Percentiles rank a stretch among this genome's conserved stretches.
Evolutionary conservation across 176 grass and related monocot genomes (phyloP).

Genomic region (Hordeum marinum): DNA sequence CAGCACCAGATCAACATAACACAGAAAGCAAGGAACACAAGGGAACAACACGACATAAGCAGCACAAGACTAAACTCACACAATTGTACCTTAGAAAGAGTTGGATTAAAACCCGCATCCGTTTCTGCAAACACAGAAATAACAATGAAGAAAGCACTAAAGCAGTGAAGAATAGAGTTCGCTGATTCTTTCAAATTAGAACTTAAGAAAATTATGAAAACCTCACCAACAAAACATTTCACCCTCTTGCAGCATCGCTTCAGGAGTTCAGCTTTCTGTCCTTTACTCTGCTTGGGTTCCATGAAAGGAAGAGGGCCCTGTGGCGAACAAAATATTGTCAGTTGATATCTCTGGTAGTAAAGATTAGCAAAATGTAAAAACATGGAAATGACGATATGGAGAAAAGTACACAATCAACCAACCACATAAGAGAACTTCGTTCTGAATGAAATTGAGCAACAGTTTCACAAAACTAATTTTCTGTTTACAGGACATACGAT

Average conservation of each 20-base stretch:
- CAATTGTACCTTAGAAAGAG: constrained; percentile 38
- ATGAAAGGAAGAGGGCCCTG: constrained; percentile 51
- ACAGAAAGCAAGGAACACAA: neutral
- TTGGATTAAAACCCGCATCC: constrained; percentile 47
- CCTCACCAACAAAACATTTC: constrained; percentile 56
- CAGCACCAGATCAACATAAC: neutral
- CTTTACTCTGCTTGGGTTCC: constrained; percentile 30
- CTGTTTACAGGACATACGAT: neutral
- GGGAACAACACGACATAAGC: neutral
- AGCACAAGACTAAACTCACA: constrained; percentile 10
- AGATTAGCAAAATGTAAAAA: neutral
- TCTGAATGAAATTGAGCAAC: neutral
- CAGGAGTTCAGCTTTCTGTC: constrained; percentile 32
- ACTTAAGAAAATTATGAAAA: constrained; percentile 2
- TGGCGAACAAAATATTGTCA: neutral
- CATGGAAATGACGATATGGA: neutral
- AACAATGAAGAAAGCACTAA: constrained; percentile 3
- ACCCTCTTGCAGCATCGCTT: constrained; percentile 52
- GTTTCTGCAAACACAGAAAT: constrained; percentile 40
- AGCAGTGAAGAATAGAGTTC: neutral
- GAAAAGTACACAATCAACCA: neutral
- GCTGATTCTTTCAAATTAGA: neutral
- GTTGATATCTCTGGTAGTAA: neutral
- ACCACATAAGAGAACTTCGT: neutral
- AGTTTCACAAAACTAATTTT: neutral